These are phyloP conservation scores for Astragalus glycyphyllos DNA, from an alignment of 306 rosid species.

Conservation along the genomic window DNA sequence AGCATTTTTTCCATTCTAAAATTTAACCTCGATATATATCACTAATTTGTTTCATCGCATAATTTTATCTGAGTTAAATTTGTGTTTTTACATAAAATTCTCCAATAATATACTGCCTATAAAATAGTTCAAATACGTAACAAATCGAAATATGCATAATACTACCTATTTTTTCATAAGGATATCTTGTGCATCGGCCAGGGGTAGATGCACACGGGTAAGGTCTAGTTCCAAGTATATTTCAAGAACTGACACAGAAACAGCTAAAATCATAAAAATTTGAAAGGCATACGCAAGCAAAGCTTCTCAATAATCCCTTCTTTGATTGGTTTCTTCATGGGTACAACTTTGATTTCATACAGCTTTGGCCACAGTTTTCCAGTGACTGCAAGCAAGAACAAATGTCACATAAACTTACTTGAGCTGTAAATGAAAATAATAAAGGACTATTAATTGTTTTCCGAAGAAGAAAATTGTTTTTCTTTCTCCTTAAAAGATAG, in stretches of 20 bases:
- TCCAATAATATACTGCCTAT: too few species aligned
- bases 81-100: too few species aligned
- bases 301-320: conserved; percentile 55
- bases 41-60: too few species aligned
- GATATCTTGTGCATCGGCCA: too few species aligned
- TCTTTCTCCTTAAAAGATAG: neutral
- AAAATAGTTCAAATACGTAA: too few species aligned
- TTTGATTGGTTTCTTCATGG: conserved; percentile 43
- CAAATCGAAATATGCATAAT: too few species aligned
- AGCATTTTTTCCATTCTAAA: too few species aligned
- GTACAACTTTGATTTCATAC: conserved; percentile 69
- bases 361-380: conserved; percentile 94
- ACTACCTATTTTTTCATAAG: too few species aligned
- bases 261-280: conserved; percentile 45
- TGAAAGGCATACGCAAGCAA: conserved; percentile 61
- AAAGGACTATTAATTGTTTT: neutral
- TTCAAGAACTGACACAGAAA: neutral
- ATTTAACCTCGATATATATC: too few species aligned
- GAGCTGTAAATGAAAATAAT: conserved; percentile 1
- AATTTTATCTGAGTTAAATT: too few species aligned
- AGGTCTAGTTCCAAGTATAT: neutral
- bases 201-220: too few species aligned
- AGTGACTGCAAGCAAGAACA: conserved; percentile 65
- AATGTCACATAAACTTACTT: conserved; percentile 7
- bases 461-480: neutral